Conservation (phyloP, 2,329 filamentous ascomycete genomes). For the Xylariaceae sp. region DNA sequence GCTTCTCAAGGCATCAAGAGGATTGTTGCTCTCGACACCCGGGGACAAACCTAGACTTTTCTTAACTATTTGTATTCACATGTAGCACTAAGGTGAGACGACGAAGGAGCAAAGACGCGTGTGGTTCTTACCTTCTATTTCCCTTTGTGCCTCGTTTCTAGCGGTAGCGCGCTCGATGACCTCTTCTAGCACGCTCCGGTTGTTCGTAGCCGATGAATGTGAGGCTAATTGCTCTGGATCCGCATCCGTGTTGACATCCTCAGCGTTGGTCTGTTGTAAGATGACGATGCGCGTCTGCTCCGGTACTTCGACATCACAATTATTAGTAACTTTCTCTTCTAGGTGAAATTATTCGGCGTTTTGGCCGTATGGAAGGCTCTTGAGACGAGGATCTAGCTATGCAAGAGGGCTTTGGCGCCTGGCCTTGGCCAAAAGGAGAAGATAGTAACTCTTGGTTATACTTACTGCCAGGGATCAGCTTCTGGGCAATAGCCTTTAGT, state of each 20-base stretch:
- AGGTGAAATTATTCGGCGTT: not conserved
- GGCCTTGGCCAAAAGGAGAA: too few species aligned
- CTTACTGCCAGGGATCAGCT: constrained; percentile 73
- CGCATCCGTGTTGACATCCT: constrained; percentile 40
- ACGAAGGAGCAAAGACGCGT: not conserved
- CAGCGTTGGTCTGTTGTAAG: constrained; percentile 69
- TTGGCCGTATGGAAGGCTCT: not conserved
- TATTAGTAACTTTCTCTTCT: constrained; percentile 1
- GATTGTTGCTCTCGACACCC: constrained; percentile 65
- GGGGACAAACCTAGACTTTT: constrained; percentile 58
- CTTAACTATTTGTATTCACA: not conserved
- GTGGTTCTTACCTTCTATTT: constrained; percentile 60
- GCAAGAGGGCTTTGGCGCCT: too few species aligned
- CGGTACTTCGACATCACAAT: constrained; percentile 52
- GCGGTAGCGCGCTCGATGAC: constrained; percentile 69
- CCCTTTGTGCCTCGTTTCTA: constrained; percentile 62
- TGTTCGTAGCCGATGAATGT: not conserved
- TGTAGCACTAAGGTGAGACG: not conserved
- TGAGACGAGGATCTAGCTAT: not conserved
- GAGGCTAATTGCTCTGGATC: constrained; percentile 29
- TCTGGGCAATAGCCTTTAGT: constrained; percentile 76
- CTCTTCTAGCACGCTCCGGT: constrained; percentile 64
- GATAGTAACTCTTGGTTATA: not conserved
- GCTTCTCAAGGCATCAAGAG: constrained; percentile 64
- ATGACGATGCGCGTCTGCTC: constrained; percentile 70